Evolutionary conservation across 768 basidiomycete genomes (phyloP).

Genomic region (Psilocybe tampanensis): DNA sequence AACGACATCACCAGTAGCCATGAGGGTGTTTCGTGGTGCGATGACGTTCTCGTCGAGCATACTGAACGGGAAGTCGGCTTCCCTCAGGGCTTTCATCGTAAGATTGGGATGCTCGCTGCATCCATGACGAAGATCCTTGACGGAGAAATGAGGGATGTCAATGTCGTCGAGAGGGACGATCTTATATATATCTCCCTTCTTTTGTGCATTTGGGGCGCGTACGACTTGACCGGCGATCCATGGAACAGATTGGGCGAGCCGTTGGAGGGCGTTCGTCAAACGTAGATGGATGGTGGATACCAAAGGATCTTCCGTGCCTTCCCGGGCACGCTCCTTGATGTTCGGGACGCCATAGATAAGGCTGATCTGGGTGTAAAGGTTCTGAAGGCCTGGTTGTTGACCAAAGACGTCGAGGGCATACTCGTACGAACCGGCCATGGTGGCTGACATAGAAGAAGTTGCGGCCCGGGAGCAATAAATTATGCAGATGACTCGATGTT

Average conservation of each 20-base stretch:
- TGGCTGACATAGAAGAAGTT: too few species aligned
- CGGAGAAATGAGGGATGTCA: slow-evolving; percentile 19
- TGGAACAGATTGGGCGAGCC: slow-evolving; percentile 23
- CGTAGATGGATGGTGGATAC: not conserved
- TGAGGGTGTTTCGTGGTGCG: slow-evolving; percentile 25
- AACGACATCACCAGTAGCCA: slow-evolving; percentile 3
- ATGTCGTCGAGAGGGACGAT: slow-evolving; percentile 16
- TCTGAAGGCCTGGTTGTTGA: slow-evolving; percentile 13
- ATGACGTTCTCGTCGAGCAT: slow-evolving; percentile 28
- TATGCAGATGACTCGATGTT: too few species aligned
- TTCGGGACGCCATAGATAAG: slow-evolving; percentile 21
- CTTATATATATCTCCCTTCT: slow-evolving; percentile 19
- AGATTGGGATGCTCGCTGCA: slow-evolving; percentile 2
- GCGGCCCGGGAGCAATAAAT: too few species aligned
- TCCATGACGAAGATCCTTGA: slow-evolving; percentile 21
- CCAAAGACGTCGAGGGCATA: slow-evolving; percentile 16
- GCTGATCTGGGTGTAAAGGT: slow-evolving; percentile 27
- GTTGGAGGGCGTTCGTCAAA: slow-evolving; percentile 25
- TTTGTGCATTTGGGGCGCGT: slow-evolving; percentile 13
- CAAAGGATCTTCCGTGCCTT: slow-evolving; percentile 9
- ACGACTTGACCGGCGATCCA: slow-evolving; percentile 30
- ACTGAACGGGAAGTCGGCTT: slow-evolving; percentile 24
- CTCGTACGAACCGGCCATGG: not conserved
- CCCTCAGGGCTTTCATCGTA: slow-evolving; percentile 23
- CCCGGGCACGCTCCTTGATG: not conserved